Conservation (phyloP, 208 protist genomes). For the Crithidia mellificae region DNA sequence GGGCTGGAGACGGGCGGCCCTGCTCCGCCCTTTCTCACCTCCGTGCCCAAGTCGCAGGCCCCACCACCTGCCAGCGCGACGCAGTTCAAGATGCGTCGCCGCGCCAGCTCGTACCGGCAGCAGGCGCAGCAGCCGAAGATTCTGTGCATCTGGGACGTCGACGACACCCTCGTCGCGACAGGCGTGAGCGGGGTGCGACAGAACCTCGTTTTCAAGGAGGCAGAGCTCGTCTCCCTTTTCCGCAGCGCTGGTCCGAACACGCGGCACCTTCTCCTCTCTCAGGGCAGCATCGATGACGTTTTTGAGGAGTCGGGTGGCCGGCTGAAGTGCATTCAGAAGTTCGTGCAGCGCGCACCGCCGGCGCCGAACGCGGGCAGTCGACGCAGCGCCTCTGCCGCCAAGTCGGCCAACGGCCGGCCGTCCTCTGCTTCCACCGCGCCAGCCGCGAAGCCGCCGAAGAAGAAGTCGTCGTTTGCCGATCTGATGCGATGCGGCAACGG, state of each 20-base stretch:
- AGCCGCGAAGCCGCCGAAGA: conserved; percentile 2
- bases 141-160: conserved; percentile 85
- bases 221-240: conserved; percentile 58
- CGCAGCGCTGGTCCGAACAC: conserved; percentile 32
- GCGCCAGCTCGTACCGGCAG: conserved; percentile 5
- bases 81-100: conserved; percentile 14
- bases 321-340: conserved; percentile 42
- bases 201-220: conserved; percentile 52
- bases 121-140: conserved; percentile 27
- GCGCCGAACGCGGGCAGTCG: not conserved
- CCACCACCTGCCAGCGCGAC: conserved; percentile 1
- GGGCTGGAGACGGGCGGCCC: not conserved
- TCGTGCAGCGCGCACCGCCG: conserved; percentile 22
- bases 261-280: conserved; percentile 76
- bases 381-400: not conserved
- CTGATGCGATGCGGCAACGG: conserved; percentile 27
- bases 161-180: conserved; percentile 79
- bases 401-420: not conserved
- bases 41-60: not conserved
- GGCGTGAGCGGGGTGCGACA: conserved; percentile 65
- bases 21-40: not conserved
- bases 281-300: conserved; percentile 87
- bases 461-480: conserved; percentile 28
- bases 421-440: not conserved
- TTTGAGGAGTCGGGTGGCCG: conserved; percentile 41